Evolutionary conservation across 2,329 filamentous ascomycete species (phyloP).

Genomic region (Pseudophaeomoniella oleicola): DNA sequence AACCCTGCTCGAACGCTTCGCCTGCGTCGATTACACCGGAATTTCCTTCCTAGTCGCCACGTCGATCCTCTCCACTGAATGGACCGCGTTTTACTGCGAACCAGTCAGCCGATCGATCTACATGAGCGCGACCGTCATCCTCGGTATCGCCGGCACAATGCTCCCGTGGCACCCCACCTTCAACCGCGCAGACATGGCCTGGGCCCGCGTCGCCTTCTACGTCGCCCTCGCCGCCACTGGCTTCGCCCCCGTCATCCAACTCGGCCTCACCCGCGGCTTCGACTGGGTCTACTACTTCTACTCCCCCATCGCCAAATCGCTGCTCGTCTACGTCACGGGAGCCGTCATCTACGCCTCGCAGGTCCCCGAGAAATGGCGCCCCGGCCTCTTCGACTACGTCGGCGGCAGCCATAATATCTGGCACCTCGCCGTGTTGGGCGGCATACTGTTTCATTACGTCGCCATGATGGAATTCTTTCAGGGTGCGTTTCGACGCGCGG

Average conservation of each 20-base stretch:
- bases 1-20: constrained; percentile 80
- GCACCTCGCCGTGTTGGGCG: constrained; percentile 87
- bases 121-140: constrained; percentile 62
- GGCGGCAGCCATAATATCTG: constrained; percentile 95
- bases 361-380: constrained; percentile 82
- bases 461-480: constrained; percentile 95
- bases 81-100: constrained; percentile 97
- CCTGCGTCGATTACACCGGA: constrained; percentile 95
- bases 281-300: constrained; percentile 83
- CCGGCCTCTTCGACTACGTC: constrained; percentile 87
- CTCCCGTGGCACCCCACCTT: constrained; percentile 94
- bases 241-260: constrained; percentile 75
- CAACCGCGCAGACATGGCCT: constrained; percentile 84
- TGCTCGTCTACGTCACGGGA: constrained; percentile 72
- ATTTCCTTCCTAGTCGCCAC: constrained; percentile 91
- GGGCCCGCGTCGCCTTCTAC: constrained; percentile 85
- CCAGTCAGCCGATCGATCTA: constrained; percentile 75
- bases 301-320: constrained; percentile 67
- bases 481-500: constrained; percentile 54
- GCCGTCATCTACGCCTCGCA: constrained; percentile 83
- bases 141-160: constrained; percentile 77
- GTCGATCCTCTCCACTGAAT: constrained; percentile 95
- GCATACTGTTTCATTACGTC: constrained; percentile 91
- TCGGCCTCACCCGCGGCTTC: constrained; percentile 62
- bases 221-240: constrained; percentile 75